These are phyloP conservation scores for Microsporum ferrugineum DNA, from an alignment of 2,329 filamentous ascomycete species.

Conservation along the genomic window DNA sequence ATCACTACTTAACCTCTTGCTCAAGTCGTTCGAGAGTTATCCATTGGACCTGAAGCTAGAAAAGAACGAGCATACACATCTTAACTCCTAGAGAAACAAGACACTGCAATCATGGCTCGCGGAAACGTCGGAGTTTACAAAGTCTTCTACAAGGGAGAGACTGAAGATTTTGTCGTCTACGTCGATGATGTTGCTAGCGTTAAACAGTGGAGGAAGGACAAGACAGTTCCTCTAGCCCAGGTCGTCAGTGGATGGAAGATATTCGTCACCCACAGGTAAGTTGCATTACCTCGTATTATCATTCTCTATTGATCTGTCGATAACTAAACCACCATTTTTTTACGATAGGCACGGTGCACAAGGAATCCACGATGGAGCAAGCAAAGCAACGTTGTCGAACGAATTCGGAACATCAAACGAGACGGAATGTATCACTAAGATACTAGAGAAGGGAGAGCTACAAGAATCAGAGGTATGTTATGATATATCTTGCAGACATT, in stretches of 20 bases:
- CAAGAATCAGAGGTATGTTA: slow-evolving; percentile 49
- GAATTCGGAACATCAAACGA: slow-evolving; percentile 76
- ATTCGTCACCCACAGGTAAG: slow-evolving; percentile 81
- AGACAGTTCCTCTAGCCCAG: slow-evolving; percentile 64
- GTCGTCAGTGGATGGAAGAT: slow-evolving; percentile 84
- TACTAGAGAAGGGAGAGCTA: slow-evolving; percentile 62
- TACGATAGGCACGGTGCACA: slow-evolving; percentile 65
- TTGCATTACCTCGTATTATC: slow-evolving; percentile 16
- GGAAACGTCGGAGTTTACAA: slow-evolving; percentile 61
- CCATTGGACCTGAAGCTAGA: background rate
- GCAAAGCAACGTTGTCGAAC: slow-evolving; percentile 61
- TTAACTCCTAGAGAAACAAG: background rate
- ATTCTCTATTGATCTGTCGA: background rate
- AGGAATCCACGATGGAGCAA: slow-evolving; percentile 64
- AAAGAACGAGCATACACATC: background rate
- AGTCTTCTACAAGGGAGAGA: slow-evolving; percentile 71
- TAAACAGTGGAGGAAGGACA: slow-evolving; percentile 74
- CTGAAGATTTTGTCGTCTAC: slow-evolving; percentile 59
- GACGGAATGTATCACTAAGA: slow-evolving; percentile 70
- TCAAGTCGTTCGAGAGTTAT: background rate
- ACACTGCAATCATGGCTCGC: slow-evolving; percentile 48
- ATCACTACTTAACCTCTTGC: background rate
- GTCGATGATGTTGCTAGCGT: slow-evolving; percentile 51
- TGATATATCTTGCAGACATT: background rate
- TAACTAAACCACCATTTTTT: background rate